Evolutionary conservation across 1,284 basidiomycete species (phyloP).

Genomic region (Ganoderma leucocontextum): DNA sequence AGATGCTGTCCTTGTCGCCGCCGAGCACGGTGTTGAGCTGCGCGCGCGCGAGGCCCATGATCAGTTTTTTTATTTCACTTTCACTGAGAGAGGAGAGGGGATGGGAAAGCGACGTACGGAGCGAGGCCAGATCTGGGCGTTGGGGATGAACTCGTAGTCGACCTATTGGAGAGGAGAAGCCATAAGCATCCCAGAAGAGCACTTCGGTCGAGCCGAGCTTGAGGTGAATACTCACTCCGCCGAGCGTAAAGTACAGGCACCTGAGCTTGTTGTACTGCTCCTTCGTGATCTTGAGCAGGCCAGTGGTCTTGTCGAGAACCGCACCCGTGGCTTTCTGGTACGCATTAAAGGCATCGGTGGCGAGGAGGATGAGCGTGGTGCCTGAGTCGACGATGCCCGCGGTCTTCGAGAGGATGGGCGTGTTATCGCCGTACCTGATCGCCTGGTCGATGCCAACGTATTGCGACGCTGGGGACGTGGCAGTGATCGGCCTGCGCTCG

Average conservation of each 20-base stretch:
- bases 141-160: conserved; percentile 16
- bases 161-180: background rate
- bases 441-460: conserved; percentile 61
- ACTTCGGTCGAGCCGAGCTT: background rate
- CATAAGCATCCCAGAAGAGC: background rate
- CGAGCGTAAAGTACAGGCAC: conserved; percentile 36
- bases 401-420: conserved; percentile 11
- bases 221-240: conserved; percentile 12
- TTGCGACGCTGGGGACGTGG: conserved; percentile 45
- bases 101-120: conserved; percentile 8
- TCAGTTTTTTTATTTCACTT: background rate
- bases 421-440: conserved; percentile 36
- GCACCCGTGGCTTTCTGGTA: conserved; percentile 34
- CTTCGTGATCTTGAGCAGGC: conserved; percentile 31
- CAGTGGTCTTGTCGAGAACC: conserved; percentile 28
- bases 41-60: conserved; percentile 39
- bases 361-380: conserved; percentile 9
- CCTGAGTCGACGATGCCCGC: conserved; percentile 5
- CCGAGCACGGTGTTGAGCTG: conserved; percentile 42
- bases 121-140: conserved; percentile 22
- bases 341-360: conserved; percentile 26
- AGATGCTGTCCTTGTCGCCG: conserved; percentile 36
- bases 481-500: conserved; percentile 35
- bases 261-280: conserved; percentile 29
- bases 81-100: background rate